Conservation (phyloP, 73 alveolate genomes). For the Uronychia setigera region DNA sequence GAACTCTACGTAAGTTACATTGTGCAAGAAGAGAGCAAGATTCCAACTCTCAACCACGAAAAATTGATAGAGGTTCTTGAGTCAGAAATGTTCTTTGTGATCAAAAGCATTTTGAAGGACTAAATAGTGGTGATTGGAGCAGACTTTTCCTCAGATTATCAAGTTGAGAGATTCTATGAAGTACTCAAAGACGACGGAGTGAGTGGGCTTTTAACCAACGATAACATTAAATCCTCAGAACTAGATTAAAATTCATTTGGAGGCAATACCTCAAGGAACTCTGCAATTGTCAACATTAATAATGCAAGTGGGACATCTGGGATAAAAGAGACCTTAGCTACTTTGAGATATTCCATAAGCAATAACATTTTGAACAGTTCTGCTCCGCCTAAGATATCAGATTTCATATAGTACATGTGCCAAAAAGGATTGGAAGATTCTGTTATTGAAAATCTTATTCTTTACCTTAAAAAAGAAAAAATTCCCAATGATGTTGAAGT, state of each 20-base stretch:
- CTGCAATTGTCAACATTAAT: too few species aligned
- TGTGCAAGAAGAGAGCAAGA: not conserved
- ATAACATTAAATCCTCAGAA: too few species aligned
- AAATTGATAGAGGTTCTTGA: not conserved
- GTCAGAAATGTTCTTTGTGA: not conserved
- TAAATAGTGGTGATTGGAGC: not conserved
- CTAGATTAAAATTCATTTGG: too few species aligned
- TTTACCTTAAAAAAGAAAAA: not conserved
- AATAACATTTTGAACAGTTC: too few species aligned
- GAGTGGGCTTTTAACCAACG: too few species aligned
- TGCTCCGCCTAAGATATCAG: not conserved
- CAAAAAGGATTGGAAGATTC: not conserved
- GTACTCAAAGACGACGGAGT: not conserved
- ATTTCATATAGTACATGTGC: not conserved
- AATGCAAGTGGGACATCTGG: too few species aligned
- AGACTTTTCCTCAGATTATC: not conserved
- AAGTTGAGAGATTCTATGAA: not conserved
- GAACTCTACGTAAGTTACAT: not conserved
- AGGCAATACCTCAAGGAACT: too few species aligned
- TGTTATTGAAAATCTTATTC: not conserved
- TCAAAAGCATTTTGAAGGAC: not conserved
- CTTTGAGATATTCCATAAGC: not conserved
- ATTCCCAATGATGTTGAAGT: not conserved
- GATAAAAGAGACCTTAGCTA: not conserved
- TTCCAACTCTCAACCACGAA: not conserved